A percentile compares a stretch with the other conserved stretches of the same genome.
Conservation (phyloP, 2,329 filamentous ascomycete genomes). For the Colletotrichum sp. region DNA sequence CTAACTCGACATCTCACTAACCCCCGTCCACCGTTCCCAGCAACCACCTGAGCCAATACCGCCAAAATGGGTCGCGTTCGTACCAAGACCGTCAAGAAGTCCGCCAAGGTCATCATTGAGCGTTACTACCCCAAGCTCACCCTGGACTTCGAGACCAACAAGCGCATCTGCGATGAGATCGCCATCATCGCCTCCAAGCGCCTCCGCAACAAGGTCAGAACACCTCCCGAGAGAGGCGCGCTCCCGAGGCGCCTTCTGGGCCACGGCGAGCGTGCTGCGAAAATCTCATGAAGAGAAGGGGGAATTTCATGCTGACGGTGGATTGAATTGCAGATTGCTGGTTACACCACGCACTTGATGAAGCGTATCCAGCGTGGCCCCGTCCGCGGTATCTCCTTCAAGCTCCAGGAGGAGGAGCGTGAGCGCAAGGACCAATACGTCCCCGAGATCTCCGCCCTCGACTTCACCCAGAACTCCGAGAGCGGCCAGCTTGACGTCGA, state of each 20-base stretch:
- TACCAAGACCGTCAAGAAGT: constrained; percentile 75
- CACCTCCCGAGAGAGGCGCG: background rate
- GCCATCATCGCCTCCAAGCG: constrained; percentile 99
- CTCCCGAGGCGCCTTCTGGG: background rate
- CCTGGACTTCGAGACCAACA: constrained; percentile 99
- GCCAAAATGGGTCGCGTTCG: constrained; percentile 74
- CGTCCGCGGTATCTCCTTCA: constrained; percentile 99
- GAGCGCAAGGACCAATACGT: constrained; percentile 99
- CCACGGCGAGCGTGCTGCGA: background rate
- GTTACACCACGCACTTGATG: constrained; percentile 99
- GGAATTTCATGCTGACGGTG: background rate
- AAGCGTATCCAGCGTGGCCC: constrained; percentile 99
- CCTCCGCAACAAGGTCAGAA: constrained; percentile 93
- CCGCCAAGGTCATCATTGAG: constrained; percentile 99
- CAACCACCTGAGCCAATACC: constrained; percentile 47
- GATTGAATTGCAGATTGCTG: constrained; percentile 73
- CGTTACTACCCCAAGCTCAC: constrained; percentile 97
- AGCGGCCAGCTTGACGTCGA: constrained; percentile 94
- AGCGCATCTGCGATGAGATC: constrained; percentile 99
- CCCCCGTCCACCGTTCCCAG: constrained; percentile 31
- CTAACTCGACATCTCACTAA: constrained; percentile 27
- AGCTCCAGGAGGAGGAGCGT: constrained; percentile 99
- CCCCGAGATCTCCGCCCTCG: constrained; percentile 96
- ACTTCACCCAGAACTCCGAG: constrained; percentile 95
- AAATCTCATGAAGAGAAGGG: too few relatives aligned